phyloP scores from a whole-genome alignment of 164 flowering plant species.

The Chloranthus sessilifolius region DNA sequence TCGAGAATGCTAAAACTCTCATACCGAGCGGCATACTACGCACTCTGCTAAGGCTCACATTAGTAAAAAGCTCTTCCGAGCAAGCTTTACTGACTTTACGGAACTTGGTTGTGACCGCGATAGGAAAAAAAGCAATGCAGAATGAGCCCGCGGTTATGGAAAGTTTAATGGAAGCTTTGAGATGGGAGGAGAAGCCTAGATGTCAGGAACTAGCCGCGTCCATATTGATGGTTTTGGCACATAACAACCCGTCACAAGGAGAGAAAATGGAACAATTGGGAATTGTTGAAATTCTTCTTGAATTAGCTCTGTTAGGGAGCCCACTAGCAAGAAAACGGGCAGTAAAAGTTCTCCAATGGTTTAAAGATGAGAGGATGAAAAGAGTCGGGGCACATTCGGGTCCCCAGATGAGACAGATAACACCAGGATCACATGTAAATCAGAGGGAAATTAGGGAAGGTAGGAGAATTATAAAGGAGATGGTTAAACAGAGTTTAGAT shows the following conservation, averaged over 20 bases:
- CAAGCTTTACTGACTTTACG: slow-evolving; percentile 61
- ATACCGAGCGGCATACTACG: slow-evolving; percentile 38
- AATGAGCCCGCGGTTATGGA: slow-evolving; percentile 42
- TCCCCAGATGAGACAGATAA: slow-evolving; percentile 39
- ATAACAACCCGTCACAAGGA: slow-evolving; percentile 59
- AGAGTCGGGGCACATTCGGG: slow-evolving; percentile 69
- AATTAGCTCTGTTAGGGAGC: slow-evolving; percentile 61
- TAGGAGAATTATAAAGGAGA: slow-evolving; percentile 56
- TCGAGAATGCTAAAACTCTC: slow-evolving; percentile 46
- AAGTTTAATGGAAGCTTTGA: slow-evolving; percentile 52
- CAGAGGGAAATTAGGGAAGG: slow-evolving; percentile 41
- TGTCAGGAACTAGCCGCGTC: slow-evolving; percentile 72
- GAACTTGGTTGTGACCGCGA: slow-evolving; percentile 54
- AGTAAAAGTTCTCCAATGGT: slow-evolving; percentile 69
- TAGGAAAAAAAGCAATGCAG: slow-evolving; percentile 64
- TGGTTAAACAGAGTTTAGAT: slow-evolving; percentile 72
- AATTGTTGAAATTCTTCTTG: slow-evolving; percentile 65
- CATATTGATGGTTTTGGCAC: slow-evolving; percentile 76
- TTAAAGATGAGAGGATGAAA: slow-evolving; percentile 62
- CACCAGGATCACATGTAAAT: slow-evolving; percentile 34
- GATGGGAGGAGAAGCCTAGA: slow-evolving; percentile 68
- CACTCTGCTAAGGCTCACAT: slow-evolving; percentile 29
- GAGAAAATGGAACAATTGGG: slow-evolving; percentile 59
- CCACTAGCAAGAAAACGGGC: slow-evolving; percentile 79
- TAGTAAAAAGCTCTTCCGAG: slow-evolving; percentile 41